Evolutionary conservation across 148 eudicot species (phyloP).

Genomic region (Cornus kousa): DNA sequence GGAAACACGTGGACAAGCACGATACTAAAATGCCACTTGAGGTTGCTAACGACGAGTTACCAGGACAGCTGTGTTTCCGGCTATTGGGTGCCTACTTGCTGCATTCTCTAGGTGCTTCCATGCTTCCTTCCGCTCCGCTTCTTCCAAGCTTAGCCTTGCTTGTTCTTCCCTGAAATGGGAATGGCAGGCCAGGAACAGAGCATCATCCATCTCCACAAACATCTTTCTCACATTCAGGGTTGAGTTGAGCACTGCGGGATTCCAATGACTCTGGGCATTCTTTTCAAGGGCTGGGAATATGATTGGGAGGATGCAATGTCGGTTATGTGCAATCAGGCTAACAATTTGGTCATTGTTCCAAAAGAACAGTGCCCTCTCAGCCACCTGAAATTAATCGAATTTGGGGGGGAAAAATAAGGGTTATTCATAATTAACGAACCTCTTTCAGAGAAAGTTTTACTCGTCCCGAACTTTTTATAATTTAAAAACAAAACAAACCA

Average conservation of each 20-base stretch:
- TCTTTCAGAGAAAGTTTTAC: neutral
- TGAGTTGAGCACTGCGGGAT: slow-evolving; percentile 79
- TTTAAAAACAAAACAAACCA: neutral
- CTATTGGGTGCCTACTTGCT: slow-evolving; percentile 69
- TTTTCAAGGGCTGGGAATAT: slow-evolving; percentile 75
- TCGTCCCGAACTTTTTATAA: neutral
- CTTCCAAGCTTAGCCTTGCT: slow-evolving; percentile 30
- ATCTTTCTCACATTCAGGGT: slow-evolving; percentile 69
- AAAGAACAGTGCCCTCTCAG: slow-evolving; percentile 87
- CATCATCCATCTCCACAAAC: slow-evolving; percentile 82
- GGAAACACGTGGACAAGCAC: neutral
- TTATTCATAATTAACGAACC: neutral
- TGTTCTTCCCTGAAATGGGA: slow-evolving; percentile 58
- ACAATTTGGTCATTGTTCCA: slow-evolving; percentile 93
- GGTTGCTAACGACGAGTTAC: slow-evolving; percentile 45
- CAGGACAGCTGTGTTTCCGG: slow-evolving; percentile 69
- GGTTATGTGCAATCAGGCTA: slow-evolving; percentile 73
- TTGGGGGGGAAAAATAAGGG: neutral
- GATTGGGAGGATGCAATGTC: slow-evolving; percentile 69
- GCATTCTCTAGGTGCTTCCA: slow-evolving; percentile 81
- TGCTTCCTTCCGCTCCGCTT: slow-evolving; percentile 51
- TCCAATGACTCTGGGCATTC: slow-evolving; percentile 85
- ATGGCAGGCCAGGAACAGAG: slow-evolving; percentile 53
- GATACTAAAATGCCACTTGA: slow-evolving; percentile 20
- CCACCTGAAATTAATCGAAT: slow-evolving; percentile 55